Percentiles rank a stretch among this genome's conserved stretches.
These are phyloP conservation scores for Saxophila tyrrhenica DNA, from an alignment of 495 filamentous ascomycete genomes.

Conservation along the genomic window DNA sequence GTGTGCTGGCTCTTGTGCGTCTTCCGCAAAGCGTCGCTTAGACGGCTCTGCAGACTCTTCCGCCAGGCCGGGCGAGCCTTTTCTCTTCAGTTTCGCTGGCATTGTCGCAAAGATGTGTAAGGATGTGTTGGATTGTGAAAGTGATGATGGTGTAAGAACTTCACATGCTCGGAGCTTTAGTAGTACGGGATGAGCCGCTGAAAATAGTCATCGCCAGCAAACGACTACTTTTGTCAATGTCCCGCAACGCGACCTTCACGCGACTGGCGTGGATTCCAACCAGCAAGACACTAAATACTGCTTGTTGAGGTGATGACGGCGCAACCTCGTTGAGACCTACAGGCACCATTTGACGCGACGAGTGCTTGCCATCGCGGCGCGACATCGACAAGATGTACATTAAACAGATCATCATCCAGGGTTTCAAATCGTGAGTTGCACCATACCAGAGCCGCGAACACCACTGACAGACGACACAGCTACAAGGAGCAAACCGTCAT, in stretches of 20 bases:
- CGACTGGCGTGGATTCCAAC: too few relatives aligned
- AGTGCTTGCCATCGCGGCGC: too few relatives aligned
- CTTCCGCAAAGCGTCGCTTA: slow-evolving; percentile 15
- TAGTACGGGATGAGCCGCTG: too few relatives aligned
- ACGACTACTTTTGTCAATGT: too few relatives aligned
- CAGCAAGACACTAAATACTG: too few relatives aligned
- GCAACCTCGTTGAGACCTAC: too few relatives aligned
- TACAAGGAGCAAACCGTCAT: slow-evolving; percentile 99
- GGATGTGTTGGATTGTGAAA: neutral
- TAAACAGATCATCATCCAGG: slow-evolving; percentile 99
- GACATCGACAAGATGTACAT: slow-evolving; percentile 74
- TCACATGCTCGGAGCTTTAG: too few relatives aligned
- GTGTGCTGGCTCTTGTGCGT: neutral
- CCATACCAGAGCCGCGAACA: neutral
- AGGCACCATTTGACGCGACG: too few relatives aligned
- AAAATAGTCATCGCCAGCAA: too few relatives aligned
- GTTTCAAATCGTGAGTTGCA: slow-evolving; percentile 82
- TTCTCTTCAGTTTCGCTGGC: slow-evolving; percentile 14
- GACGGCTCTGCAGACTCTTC: slow-evolving; percentile 16
- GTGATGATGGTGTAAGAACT: too few relatives aligned
- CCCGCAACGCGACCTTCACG: neutral
- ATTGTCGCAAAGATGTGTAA: neutral
- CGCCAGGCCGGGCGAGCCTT: slow-evolving; percentile 16
- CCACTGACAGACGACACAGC: slow-evolving; percentile 36
- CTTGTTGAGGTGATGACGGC: too few relatives aligned